Evolutionary conservation across 176 grass and related monocot species (phyloP), one percentile per base, ranked within the genome.

Genomic region (Neostapfia colusana): DNA sequence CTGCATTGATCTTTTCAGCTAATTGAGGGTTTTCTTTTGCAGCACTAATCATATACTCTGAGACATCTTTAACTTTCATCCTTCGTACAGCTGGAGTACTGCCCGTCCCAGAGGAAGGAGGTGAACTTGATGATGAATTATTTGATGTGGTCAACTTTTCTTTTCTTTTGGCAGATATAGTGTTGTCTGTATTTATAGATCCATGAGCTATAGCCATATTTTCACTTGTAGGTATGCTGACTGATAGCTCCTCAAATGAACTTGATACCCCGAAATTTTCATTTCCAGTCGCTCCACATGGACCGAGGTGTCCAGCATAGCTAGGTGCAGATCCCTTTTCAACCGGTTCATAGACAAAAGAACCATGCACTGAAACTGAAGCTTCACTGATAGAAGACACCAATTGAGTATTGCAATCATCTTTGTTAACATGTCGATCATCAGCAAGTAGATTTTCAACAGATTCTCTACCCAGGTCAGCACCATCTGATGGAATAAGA

Each of bases 11-110:
- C 67, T 90, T 99, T 69, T 99, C 91, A 74, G 96, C 96, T 87
- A 99, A 85, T 78, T 90, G 78, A 10, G 95, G 92, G 21, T 95
- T 99, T 66, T 99, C 92, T 87, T 99, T 99, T 63, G 96, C 92
- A 75, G 96, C 96, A 72, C 93, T 90, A 81, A 99, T 99, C 96
- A 99, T 99, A 87, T 99, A 99, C 49, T 99, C 86, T 13, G 96
- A 99, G 20, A 99, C 92, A 92, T 95, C 87, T 73, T 99, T 92
- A 48, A 99, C 91, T 85, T 92, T 99, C 74, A 80, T 95, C 65
- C 89, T 92, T 37, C 85, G 74, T 63, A 92, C 87, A 76, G 83
- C 81, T 74, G 87, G 80, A 69, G 87, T 66, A 57, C 39, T 76
- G 18, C 81, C 71, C 1, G 25, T 66, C 46, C 48, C 71, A 71